Conservation (phyloP, 371 early-diverging fungal genomes). For the Apophysomyces elegans region DNA sequence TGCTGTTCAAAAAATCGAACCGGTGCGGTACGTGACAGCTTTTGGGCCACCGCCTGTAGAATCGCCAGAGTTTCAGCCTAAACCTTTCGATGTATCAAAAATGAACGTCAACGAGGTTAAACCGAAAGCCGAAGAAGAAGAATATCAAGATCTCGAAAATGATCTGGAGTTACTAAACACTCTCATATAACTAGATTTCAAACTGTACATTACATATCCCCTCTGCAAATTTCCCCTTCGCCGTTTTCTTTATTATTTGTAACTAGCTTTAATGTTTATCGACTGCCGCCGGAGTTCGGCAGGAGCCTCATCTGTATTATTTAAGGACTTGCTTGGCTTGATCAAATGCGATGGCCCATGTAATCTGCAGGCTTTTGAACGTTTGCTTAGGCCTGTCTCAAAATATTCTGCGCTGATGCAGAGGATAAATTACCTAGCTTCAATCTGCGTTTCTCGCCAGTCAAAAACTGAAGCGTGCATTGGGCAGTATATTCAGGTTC, state of each 20-base stretch:
- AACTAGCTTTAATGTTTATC: not conserved
- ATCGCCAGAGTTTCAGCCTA: not conserved
- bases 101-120: slow-evolving; percentile 6
- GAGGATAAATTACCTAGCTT: no score
- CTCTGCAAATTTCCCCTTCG: not conserved
- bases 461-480: no score
- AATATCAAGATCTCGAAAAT: not conserved
- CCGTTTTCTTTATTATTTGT: not conserved
- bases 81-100: slow-evolving; percentile 1
- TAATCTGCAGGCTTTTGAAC: no score
- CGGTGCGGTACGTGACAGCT: not conserved
- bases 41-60: not conserved
- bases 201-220: not conserved
- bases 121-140: slow-evolving; percentile 2
- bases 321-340: no score
- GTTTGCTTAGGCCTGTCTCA: no score
- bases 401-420: no score
- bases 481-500: no score
- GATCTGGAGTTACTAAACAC: not conserved
- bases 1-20: not conserved
- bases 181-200: not conserved
- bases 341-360: no score
- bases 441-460: no score
- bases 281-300: no score
- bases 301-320: no score